Evolutionary conservation across 345 rosid genomes (phyloP).

Genomic region (Anastatica hierochuntica): DNA sequence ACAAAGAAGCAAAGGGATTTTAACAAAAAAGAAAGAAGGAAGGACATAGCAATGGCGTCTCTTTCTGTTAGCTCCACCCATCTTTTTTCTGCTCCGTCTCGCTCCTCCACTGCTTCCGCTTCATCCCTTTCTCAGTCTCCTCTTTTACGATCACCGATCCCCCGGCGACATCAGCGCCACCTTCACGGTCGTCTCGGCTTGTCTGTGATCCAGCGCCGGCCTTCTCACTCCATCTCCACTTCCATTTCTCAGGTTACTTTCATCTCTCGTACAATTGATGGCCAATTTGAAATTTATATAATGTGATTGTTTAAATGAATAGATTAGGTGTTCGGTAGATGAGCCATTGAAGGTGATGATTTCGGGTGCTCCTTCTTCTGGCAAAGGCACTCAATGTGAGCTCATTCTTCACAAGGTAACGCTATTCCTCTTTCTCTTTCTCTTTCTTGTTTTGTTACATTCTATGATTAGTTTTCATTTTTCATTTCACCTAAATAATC

Average conservation of each 20-base stretch:
- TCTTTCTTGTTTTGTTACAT: background rate
- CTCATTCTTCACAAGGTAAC: constrained; percentile 60
- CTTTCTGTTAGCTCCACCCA: too few species aligned
- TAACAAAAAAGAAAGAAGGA: too few species aligned
- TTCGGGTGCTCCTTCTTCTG: constrained; percentile 88
- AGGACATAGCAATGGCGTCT: too few species aligned
- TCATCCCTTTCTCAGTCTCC: too few species aligned
- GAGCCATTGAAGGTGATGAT: constrained; percentile 86
- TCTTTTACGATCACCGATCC: too few species aligned
- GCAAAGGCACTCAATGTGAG: constrained; percentile 92
- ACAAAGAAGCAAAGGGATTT: too few species aligned
- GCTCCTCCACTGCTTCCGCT: too few species aligned
- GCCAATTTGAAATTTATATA: background rate
- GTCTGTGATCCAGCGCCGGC: too few species aligned
- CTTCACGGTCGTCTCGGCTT: too few species aligned
- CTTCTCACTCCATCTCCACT: background rate
- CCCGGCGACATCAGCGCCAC: too few species aligned
- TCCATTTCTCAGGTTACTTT: constrained; percentile 6
- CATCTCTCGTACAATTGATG: background rate
- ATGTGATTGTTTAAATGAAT: background rate
- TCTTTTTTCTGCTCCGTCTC: too few species aligned
- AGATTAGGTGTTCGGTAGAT: constrained; percentile 38
- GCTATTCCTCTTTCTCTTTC: background rate
- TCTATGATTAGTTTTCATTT: background rate
- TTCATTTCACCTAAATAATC: too few species aligned